Evolutionary conservation across 768 basidiomycete species (phyloP), one percentile per base, ranked within the genome.

Genomic region (Xerocomus potaroensis): DNA sequence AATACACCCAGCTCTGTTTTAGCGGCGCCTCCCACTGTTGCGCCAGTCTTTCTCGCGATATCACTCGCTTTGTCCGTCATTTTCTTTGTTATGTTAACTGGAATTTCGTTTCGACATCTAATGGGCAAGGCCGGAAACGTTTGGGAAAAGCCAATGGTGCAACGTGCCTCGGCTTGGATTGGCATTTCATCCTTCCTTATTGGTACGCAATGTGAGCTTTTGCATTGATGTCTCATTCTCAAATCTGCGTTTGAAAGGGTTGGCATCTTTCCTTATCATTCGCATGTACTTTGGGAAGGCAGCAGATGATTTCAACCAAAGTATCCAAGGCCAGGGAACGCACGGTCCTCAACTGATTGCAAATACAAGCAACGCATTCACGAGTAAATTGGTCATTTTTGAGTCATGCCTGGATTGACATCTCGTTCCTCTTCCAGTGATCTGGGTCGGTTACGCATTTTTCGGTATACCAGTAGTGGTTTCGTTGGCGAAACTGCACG

Each of bases 281-380:
- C 79, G 84, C 50, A 85, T 91, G 78, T 87, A 83, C 79, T 87
- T 87, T 51, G 85, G 82, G 16, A 87, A 89, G 64, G 80, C 86
- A 2, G 79, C 83, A 0, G 76, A 82, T 43, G 87, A 88, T 58
- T 90, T 91, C 67, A 91, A 91, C 61, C 59, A 68, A 35, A 78
- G 72, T 42, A 80, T 90, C 42, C 51, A 69, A 21, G 61, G 73
- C 8, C 74, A 75, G 49, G 83, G 81, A 18, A 49, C 60, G 3
- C 66, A 74, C 45, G 82, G 76, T 5, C 83, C 84, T 2, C 67
- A 78, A 27, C 69, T 90, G 35, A 67, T 80, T 35, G 87, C 88
- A 23, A 62, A 69, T 10, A 70, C 71, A n/a, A 76, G 83, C 50
- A 88, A 86, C 54, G 86, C 78, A 7, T 90, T 89, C 52, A 83